Percentiles rank a stretch among this genome's conserved stretches.
These are phyloP conservation scores for Rutidosis leptorrhynchoides DNA, from an alignment of 129 eudicot species.

Conservation along the genomic window DNA sequence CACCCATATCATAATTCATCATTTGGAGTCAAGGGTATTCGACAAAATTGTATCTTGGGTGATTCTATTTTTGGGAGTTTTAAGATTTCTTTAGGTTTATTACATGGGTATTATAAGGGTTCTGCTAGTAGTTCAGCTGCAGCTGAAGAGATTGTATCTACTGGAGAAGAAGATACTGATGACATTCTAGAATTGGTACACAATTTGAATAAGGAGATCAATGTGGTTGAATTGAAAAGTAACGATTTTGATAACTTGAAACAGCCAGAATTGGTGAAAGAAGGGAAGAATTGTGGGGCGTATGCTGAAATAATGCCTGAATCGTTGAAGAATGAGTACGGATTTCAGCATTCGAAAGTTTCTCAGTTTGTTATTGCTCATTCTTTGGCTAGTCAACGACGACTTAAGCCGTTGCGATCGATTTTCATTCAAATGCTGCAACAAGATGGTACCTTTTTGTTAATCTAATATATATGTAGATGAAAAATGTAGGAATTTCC, in stretches of 20 bases:
- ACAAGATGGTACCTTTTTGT: conserved; percentile 51
- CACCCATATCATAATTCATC: conserved; percentile 9
- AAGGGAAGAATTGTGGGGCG: conserved; percentile 51
- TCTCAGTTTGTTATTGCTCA: conserved; percentile 55
- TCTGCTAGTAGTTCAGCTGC: conserved; percentile 43
- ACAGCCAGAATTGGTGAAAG: conserved; percentile 36
- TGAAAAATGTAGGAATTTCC: neutral
- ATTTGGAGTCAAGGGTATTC: conserved; percentile 16
- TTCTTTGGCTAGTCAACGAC: conserved; percentile 48
- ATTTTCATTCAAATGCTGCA: conserved; percentile 44
- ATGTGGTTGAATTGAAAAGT: conserved; percentile 19
- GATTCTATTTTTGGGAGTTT: conserved; percentile 10
- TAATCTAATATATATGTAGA: neutral
- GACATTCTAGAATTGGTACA: conserved; percentile 59
- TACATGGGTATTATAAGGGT: conserved; percentile 28
- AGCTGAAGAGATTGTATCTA: conserved; percentile 63
- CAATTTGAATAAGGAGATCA: conserved; percentile 38
- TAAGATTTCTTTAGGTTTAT: conserved; percentile 18
- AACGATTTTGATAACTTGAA: conserved; percentile 19
- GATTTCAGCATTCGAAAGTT: conserved; percentile 44
- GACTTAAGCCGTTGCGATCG: conserved; percentile 35
- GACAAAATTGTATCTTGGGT: conserved; percentile 18
- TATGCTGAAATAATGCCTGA: conserved; percentile 62
- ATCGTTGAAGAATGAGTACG: conserved; percentile 50
- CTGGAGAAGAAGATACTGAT: conserved; percentile 68